A percentile compares a stretch with the other conserved stretches of the same genome.
Conservation (phyloP, 768 basidiomycete species). For the Kwoniella bestiolae region DNA sequence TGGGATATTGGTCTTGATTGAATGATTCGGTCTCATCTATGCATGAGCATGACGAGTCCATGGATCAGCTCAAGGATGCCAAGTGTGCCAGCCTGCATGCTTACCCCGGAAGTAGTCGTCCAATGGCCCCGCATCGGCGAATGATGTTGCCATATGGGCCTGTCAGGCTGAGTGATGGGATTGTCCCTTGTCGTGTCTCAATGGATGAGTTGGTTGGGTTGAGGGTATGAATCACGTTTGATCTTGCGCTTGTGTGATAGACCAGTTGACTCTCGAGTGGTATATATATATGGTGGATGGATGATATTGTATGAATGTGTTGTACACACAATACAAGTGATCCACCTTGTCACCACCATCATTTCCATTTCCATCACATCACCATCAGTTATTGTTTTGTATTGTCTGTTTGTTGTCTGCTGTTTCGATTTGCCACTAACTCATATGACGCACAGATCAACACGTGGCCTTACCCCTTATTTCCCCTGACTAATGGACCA, state of each 20-base stretch:
- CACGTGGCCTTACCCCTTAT: background rate
- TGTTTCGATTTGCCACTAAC: background rate
- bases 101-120: conserved; percentile 33
- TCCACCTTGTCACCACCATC: background rate
- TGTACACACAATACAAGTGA: background rate
- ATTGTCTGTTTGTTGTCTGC: background rate
- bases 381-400: background rate
- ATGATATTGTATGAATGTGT: background rate
- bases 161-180: background rate
- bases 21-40: conserved; percentile 3
- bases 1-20: background rate
- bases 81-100: too few species aligned
- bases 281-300: background rate
- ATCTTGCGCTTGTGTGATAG: too few species aligned
- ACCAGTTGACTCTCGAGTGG: background rate
- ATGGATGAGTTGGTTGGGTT: background rate
- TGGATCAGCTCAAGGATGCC: too few species aligned
- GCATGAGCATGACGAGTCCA: too few species aligned
- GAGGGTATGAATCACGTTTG: too few species aligned
- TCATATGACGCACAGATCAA: conserved; percentile 5
- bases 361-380: too few species aligned
- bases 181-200: conserved; percentile 7
- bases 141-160: conserved; percentile 15
- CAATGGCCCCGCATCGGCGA: conserved; percentile 23
- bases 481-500: too few species aligned